Evolutionary conservation across 257 asterid species (phyloP).

Genomic region (Fraxinus americana): DNA sequence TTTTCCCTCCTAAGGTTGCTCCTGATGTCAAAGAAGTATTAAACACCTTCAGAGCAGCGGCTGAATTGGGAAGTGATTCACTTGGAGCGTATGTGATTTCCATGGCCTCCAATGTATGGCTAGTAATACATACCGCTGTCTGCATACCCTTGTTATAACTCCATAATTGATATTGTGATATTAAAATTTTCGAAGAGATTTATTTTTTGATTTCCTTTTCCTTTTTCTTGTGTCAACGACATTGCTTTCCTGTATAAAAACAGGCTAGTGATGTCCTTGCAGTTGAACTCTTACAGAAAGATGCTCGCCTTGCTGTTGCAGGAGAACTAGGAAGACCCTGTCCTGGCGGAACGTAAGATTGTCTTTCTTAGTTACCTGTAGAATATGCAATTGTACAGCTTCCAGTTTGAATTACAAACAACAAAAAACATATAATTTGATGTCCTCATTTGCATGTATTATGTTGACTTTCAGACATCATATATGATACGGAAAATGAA

Average conservation of each 20-base stretch:
- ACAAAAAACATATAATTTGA: not conserved
- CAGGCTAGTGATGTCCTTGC: slow-evolving; percentile 99
- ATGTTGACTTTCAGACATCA: no score
- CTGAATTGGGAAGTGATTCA: slow-evolving; percentile 91
- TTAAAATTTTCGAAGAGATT: not conserved
- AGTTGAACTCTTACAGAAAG: slow-evolving; percentile 95
- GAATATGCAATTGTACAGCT: no score
- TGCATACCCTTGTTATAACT: slow-evolving; percentile 11
- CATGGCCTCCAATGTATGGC: slow-evolving; percentile 88
- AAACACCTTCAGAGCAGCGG: slow-evolving; percentile 94
- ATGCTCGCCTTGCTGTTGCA: slow-evolving; percentile 80
- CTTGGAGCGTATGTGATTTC: slow-evolving; percentile 98
- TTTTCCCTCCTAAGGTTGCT: slow-evolving; percentile 51
- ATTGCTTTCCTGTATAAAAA: slow-evolving; percentile 30
- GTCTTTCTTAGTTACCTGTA: not conserved
- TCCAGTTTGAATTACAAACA: no score
- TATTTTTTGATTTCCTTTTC: not conserved
- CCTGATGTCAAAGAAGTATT: slow-evolving; percentile 89
- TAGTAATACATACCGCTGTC: not conserved
- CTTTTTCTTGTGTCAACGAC: slow-evolving; percentile 17
- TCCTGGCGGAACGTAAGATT: slow-evolving; percentile 82
- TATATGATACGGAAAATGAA: no score
- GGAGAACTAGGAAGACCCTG: slow-evolving; percentile 82
- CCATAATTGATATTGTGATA: not conserved
- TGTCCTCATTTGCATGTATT: not conserved